Evolutionary conservation across 1,284 basidiomycete species (phyloP), one percentile per base, ranked within the genome.

Genomic region (Takashimella koratensis): DNA sequence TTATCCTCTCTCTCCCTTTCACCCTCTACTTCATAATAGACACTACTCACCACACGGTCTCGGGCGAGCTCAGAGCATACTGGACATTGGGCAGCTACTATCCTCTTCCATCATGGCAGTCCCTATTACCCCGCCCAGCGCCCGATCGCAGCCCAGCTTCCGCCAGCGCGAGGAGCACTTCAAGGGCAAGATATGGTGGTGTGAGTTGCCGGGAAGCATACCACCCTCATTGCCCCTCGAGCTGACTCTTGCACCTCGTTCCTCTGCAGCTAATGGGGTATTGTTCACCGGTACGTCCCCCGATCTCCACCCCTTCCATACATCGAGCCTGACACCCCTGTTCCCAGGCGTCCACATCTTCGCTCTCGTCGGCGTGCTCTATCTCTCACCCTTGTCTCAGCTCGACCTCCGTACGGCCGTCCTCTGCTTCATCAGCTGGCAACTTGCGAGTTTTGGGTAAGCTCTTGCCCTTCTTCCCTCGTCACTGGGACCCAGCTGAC

Each of bases 371-470:
- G 86, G 86, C 4, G 71, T 81, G 2, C 77, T 79, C 47, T 78
- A 75, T 59, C 75, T 78, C 49, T 84, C 86, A 0, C 79, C 81
- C 3, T 71, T 75, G 47, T 60, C 61, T 6, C 16, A 68, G 2
- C 75, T 84, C 5, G 76, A 80, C 4, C 66, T 69, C 41, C 66
- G 77, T 6, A 86, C 82, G 2, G 67, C 84, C 2, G 48, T 81
- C 11, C 67, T 88, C 12, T 80, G 80, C 19, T 76, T 86, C 52
- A 52, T 81, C 1, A 74, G 81, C 8, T 88, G 85, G 85, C 86
- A 88, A 64, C 64, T 84, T n/a, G 83, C 85, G 8, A 82, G 81
- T 47, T 85, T 87, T 68, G 85, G 85, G 86, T 84, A 62, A 66
- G 80, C 16, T 50, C 43, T 49, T 42, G 22, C 13, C 21, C 39